phyloP scores from a whole-genome alignment of 2,329 filamentous ascomycete species.

The Pseudovirgaria hyperparasitica region DNA sequence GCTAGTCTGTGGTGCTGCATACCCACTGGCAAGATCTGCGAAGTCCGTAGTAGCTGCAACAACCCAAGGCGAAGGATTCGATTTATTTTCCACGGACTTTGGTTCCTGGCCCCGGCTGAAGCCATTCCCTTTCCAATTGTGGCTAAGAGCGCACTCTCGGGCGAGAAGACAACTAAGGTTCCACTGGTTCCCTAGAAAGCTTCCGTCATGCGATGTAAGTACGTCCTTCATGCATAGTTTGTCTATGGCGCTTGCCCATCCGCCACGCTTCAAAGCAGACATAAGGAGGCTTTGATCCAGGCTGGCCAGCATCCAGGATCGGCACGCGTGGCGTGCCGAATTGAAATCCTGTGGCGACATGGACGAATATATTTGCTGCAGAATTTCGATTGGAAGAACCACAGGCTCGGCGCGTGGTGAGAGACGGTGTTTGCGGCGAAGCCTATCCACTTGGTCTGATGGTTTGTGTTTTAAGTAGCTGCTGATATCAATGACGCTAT shows the following conservation, averaged over 20 bases:
- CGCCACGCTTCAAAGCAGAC: constrained; percentile 42
- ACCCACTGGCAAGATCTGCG: constrained; percentile 16
- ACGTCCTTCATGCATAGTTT: constrained; percentile 4
- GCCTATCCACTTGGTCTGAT: too few species aligned
- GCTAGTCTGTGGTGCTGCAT: constrained; percentile 6
- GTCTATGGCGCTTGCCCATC: constrained; percentile 31
- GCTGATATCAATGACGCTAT: too few species aligned
- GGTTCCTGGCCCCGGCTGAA: constrained; percentile 7
- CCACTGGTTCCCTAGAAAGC: constrained; percentile 17
- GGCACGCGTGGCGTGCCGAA: constrained; percentile 46
- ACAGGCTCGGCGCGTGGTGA: too few species aligned
- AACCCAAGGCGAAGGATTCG: constrained; percentile 6
- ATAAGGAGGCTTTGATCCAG: constrained; percentile 39
- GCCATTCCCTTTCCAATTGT: constrained; percentile 26
- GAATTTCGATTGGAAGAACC: constrained; percentile 35
- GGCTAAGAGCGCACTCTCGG: constrained; percentile 36
- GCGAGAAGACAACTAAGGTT: constrained; percentile 34
- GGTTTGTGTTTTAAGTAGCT: too few species aligned
- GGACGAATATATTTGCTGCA: constrained; percentile 34
- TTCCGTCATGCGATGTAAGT: background rate
- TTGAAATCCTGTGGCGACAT: constrained; percentile 42
- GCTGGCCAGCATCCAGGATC: constrained; percentile 45
- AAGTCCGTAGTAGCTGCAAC: constrained; percentile 21
- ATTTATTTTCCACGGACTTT: background rate
- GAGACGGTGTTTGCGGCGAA: too few species aligned